These are phyloP conservation scores for Hericium erinaceus DNA, from an alignment of 768 basidiomycete genomes.

Conservation along the genomic window DNA sequence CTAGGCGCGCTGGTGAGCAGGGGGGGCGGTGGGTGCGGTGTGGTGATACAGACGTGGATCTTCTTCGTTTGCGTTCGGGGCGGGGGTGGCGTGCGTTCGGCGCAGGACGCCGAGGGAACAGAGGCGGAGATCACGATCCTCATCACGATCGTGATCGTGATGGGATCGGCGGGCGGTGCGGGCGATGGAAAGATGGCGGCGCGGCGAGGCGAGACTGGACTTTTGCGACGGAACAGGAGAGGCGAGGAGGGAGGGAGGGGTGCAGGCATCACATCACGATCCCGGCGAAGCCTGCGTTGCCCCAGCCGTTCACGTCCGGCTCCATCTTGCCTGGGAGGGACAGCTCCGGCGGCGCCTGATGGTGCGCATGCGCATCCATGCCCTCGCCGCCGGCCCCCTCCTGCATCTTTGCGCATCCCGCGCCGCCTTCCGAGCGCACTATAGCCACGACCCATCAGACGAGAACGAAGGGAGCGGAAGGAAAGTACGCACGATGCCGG, in stretches of 20 bases:
- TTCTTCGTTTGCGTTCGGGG: neutral
- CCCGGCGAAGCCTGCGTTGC: neutral
- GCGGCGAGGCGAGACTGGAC: neutral
- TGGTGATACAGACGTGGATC: neutral
- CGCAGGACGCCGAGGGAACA: no score
- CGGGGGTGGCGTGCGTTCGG: no score
- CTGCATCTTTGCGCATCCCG: conserved; percentile 54
- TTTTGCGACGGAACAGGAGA: neutral
- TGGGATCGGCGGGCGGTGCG: neutral
- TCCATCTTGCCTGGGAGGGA: neutral
- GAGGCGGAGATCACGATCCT: neutral
- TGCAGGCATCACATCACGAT: neutral
- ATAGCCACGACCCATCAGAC: conserved; percentile 1
- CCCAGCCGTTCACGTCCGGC: neutral
- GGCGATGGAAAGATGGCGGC: neutral
- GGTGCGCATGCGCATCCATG: neutral
- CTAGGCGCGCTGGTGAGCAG: neutral
- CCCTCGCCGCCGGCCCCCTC: conserved; percentile 10
- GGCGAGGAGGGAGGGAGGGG: neutral
- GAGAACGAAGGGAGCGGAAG: neutral
- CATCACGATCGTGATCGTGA: neutral
- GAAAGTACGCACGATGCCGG: conserved; percentile 64
- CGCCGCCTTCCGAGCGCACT: conserved; percentile 79
- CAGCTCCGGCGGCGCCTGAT: neutral
- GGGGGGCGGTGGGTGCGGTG: neutral